Evolutionary conservation across 2,329 filamentous ascomycete species (phyloP), one percentile per base, ranked within the genome.

Genomic region (Daldinia sp.): DNA sequence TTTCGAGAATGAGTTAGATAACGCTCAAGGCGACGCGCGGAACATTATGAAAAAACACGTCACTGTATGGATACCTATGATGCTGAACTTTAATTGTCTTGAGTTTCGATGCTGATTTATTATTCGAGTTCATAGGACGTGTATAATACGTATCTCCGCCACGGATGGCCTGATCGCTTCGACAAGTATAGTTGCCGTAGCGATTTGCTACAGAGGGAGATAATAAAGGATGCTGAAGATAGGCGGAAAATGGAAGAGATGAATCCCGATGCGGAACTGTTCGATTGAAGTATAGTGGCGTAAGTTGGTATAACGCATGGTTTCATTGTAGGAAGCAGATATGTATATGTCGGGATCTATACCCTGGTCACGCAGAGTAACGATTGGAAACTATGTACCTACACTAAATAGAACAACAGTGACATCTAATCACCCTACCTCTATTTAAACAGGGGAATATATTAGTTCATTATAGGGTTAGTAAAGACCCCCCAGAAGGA

Each of bases 121-220:
- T 18, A 63, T 33, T 35, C 15, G 23, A 37, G 1, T 15, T 26
- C 4, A 6, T 44, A 63, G 60, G 57, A 60, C 20, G 6, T 61
- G 4, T 61, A 61, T n/a, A 61, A 61, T 23, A 53, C 20, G 6
- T 57, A 66, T 48, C 51, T 61, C 30, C 42, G 57, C 6, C 6
- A 61, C 7, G 58, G 63, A 39, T 61, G 57, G 58, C 63, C 63
- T 6, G 18, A 53, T 28, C 42, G 33, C 28, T 61, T 66, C n/a
- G 35, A 61, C 13, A 65, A 65, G 28, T 42, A 61, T 28, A 33
- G 44, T 51, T 66, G 63, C 23, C 55, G 63, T 53, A 28, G 13
- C 10, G 51, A 61, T 28, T 37, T 65, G 30, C 28, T 66, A 9
- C 44, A 46, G 6, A 6, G 58, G 6, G 63, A 61, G n/a, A 54